Base-by-base conservation (phyloP, 1,139 yeast genomes). In the Taiozyma sp. region DNA sequence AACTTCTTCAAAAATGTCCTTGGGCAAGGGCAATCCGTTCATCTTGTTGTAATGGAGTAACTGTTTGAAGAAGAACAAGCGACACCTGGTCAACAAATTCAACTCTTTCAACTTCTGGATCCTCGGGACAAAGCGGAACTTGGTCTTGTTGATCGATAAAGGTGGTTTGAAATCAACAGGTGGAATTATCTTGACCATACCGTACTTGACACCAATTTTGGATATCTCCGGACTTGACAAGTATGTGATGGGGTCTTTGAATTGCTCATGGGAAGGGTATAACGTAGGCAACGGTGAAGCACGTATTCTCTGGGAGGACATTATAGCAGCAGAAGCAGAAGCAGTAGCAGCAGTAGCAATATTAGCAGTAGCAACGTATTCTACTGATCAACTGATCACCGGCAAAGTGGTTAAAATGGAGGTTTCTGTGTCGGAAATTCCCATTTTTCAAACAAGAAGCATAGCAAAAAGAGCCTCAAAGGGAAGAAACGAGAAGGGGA, bases 151-250 rank as follows among this genome's bases (percentile, higher is more conserved):
- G 19, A 86, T 70, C 54, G 80, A 74, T 55, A 85, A 75, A 0
- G 68, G 66, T 2, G 87, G 84, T 50, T 69, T 68, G 79, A 87
- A 84, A 13, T 63, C 70, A 6, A 57, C 52, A 0, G 93, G 93
- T 2, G 95, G 91, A 1, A 79, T 73, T 1, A 87, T 59, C 62
- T 86, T 87, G 32, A 87, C 67, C 59, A 87, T 75, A 1, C 95
- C 95, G 64, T 73, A 85, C 46, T 72, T 65, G 12, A 69, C 70
- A 6, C 93, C 95, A 29, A 84, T 60, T n/a, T 69, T 60, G 13
- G 74, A 67, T 5, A 82, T 69, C 46, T 74, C 76, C 0, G 75
- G 70, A 24, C 81, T 71, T 1, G 87, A 80, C 34, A 87, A 68
- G 61, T 80, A 87, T 4, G 68, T 70, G 44, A 86, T 81, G 1